Base-by-base conservation (phyloP, 2,329 filamentous ascomycete genomes). In the Fusarium cicatricum region DNA sequence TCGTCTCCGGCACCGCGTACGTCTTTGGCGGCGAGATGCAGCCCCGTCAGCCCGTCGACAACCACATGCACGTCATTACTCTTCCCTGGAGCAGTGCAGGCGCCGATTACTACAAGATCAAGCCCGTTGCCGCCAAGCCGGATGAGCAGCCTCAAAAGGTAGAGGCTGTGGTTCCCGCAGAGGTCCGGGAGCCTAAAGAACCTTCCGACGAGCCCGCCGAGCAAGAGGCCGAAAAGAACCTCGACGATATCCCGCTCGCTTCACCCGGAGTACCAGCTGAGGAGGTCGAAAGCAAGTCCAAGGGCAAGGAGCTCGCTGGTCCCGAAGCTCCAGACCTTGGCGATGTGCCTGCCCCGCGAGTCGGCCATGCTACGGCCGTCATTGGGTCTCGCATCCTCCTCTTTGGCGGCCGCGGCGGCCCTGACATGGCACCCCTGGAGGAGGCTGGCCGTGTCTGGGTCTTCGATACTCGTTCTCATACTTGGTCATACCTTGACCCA, bases 21-120 rank as follows among this genome's bases (percentile, higher is more conserved):
- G 80, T 96, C 66, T 96, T 92, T 69, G 91, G 92, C 55, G 92
- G 91, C 63, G 91, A 95, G 72, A 74, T 87, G 52, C 76, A 79
- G 39, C 82, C 89, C 3, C 81, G 86, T 41, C 77, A 90, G 68
- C 88, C 89, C 7, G 82, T 88, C 51, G 90, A 92, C 75, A 91
- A 91, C 69, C 80, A 86, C 64, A 82, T 95, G 72, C 88, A 92
- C 70, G 76, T 85, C 47, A 69, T 94, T 40, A 80, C 80, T 1
- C 75, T 92, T 17, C 83, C 85, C 5, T 83, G 81, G 62, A 84
- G 80, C 71, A 79, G 77, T 55, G 82, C 83, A 19, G 76, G 78
- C 2, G 82, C 85, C 60, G 86, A 89, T 68, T 88, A 86, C 74
- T 83, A 82, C 68, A 74, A 75, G 52, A 78, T 88, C 67, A 80